Evolutionary conservation across 129 eudicot species (phyloP), one percentile per base, ranked within the genome.

Genomic region (Flaveria linearis): DNA sequence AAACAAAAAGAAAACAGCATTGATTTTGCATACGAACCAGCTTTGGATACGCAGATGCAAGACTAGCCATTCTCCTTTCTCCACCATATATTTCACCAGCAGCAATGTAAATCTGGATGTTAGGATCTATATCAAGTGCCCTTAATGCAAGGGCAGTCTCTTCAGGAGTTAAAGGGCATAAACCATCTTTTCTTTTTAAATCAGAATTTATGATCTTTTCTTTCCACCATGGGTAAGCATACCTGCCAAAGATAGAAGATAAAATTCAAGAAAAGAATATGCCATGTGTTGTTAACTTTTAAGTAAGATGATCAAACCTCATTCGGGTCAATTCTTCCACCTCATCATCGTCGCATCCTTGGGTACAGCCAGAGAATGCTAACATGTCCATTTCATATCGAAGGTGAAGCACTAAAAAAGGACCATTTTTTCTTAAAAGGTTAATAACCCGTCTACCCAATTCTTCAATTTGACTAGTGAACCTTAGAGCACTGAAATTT

Each of bases 171-270:
- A 95, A 91, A 72, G 99, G 99, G 69, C 99, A 95, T 65, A 87
- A 81, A 43, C 99, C 99, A 16, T 91, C 99, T 81, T 83, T 91
- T 67, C 99, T 84, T 84, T 91, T 95, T 82, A 88, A 60, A 56
- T 87, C 96, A 33, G 99, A 95, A 74, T 95, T 84, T 79, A 95
- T 91, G 67, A 91, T 82, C 85, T 95, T 95, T 87, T 95, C 99
- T 80, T 91, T 95, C 99, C 99, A 95, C 99, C 99, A 95, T 14
- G 97, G 97, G 80, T 91, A 91, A 46, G 99, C 97, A 87, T 95
- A 95, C 81, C 99, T 95, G 69, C 71, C 71, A 67, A 78, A 43
- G 14, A 23, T 41, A 46, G 53, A 80, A 49, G 68, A 73, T 70
- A 81, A 23, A 13, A 42, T 7, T 49, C 56, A 46, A 57, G 22